Conservation (phyloP, 2,329 filamentous ascomycete species). For the Pseudogymnoascus sp. region DNA sequence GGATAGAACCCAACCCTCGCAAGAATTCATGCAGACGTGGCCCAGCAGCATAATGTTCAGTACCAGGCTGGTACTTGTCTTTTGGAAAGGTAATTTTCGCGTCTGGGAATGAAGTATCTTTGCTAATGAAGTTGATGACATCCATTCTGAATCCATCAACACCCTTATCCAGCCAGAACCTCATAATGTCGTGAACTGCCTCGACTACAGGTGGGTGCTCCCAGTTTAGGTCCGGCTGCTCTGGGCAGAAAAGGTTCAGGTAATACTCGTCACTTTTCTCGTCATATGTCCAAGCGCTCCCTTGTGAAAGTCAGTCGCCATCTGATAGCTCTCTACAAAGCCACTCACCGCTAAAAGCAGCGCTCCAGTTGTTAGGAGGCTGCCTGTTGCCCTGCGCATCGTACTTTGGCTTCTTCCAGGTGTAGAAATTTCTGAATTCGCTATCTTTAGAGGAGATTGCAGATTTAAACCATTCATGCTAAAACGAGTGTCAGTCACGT, state of each 20-base stretch:
- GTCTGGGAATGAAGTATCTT: slow-evolving; percentile 51
- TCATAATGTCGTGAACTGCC: slow-evolving; percentile 67
- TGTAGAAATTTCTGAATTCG: slow-evolving; percentile 55
- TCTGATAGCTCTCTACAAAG: too few relatives aligned
- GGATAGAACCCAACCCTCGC: slow-evolving; percentile 55
- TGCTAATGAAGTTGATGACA: slow-evolving; percentile 67
- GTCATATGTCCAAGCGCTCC: slow-evolving; percentile 63
- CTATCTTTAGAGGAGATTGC: slow-evolving; percentile 41
- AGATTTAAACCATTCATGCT: slow-evolving; percentile 51
- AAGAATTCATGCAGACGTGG: slow-evolving; percentile 63
- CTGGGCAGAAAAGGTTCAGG: slow-evolving; percentile 64
- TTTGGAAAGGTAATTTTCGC: slow-evolving; percentile 46
- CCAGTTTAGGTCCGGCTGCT: slow-evolving; percentile 85
- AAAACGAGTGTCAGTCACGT: too few relatives aligned
- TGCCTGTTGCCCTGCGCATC: slow-evolving; percentile 29
- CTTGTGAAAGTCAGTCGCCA: too few relatives aligned
- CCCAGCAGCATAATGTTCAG: slow-evolving; percentile 49
- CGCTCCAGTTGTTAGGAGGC: slow-evolving; percentile 63
- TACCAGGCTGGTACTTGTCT: slow-evolving; percentile 43
- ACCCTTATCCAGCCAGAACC: slow-evolving; percentile 71
- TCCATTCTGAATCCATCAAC: slow-evolving; percentile 70
- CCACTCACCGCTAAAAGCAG: slow-evolving; percentile 44
- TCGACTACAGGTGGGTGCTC: slow-evolving; percentile 60
- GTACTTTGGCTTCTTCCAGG: slow-evolving; percentile 45
- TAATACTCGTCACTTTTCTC: slow-evolving; percentile 69